Conservation (phyloP, 805 yeast genomes). For the Blastobotrys parvus region DNA sequence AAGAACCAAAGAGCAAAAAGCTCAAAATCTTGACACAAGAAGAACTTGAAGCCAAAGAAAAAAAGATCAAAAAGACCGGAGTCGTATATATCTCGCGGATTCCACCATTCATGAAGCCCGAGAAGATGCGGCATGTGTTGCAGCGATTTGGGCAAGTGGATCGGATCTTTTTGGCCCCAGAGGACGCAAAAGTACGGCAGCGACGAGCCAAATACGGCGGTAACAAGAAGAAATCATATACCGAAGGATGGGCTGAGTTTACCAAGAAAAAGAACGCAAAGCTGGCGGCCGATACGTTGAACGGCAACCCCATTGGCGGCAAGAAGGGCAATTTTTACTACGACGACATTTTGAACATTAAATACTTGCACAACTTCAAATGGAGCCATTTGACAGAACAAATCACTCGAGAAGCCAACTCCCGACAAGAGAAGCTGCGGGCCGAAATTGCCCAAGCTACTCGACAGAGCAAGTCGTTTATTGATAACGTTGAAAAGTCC, state of each 20-base stretch:
- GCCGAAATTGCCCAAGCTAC: slow-evolving; percentile 86
- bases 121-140: slow-evolving; percentile 74
- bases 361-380: slow-evolving; percentile 83
- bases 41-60: slow-evolving; percentile 29
- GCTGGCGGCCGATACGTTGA: slow-evolving; percentile 73
- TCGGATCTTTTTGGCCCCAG: slow-evolving; percentile 80
- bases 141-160: slow-evolving; percentile 82
- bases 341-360: slow-evolving; percentile 88
- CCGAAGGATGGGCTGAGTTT: slow-evolving; percentile 98
- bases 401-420: slow-evolving; percentile 81
- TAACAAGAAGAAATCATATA: slow-evolving; percentile 76
- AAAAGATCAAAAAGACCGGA: slow-evolving; percentile 64
- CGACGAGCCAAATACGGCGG: slow-evolving; percentile 81
- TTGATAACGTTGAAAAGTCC: slow-evolving; percentile 76
- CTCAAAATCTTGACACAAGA: slow-evolving; percentile 16
- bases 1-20: slow-evolving; percentile 5
- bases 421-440: slow-evolving; percentile 77
- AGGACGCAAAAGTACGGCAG: slow-evolving; percentile 55
- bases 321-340: slow-evolving; percentile 84
- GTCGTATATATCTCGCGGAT: slow-evolving; percentile 86
- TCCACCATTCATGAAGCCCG: slow-evolving; percentile 97
- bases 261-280: slow-evolving; percentile 78
- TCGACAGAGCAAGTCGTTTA: slow-evolving; percentile 74
- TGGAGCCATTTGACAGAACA: slow-evolving; percentile 94
- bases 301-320: slow-evolving; percentile 87